A percentile compares a stretch with the other conserved stretches of the same genome.
Conservation (phyloP, 192 early-diverging fungal genomes). For the Coemansia sp. region DNA sequence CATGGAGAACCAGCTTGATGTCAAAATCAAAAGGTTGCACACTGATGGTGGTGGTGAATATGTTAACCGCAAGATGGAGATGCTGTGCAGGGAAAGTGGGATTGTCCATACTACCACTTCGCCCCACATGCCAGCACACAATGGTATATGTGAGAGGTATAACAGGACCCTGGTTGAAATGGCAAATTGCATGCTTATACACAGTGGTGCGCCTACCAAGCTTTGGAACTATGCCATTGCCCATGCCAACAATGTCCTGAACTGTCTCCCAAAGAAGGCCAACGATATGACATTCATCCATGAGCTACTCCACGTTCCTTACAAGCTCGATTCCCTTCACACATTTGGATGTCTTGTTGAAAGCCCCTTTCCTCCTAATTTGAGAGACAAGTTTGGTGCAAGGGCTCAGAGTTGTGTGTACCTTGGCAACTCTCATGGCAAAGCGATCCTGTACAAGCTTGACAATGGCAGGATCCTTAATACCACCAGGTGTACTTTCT, state of each 20-base stretch:
- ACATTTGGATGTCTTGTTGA: slow-evolving; percentile 9
- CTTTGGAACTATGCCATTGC: slow-evolving; percentile 7
- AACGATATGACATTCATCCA: slow-evolving; percentile 5
- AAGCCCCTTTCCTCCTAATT: not conserved
- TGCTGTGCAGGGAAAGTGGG: not conserved
- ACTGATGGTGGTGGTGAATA: slow-evolving; percentile 16
- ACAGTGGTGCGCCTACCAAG: not conserved
- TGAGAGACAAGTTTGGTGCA: slow-evolving; percentile 11
- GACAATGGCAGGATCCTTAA: slow-evolving; percentile 4
- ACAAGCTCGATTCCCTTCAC: slow-evolving; percentile 7
- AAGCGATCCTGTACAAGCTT: slow-evolving; percentile 2
- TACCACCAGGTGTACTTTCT: no score
- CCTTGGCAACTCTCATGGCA: not conserved
- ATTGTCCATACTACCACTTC: slow-evolving; percentile 5
- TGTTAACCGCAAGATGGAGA: slow-evolving; percentile 9
- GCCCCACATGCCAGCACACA: slow-evolving; percentile 10
- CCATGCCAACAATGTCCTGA: slow-evolving; percentile 13
- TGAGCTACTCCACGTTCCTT: slow-evolving; percentile 6
- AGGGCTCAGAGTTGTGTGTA: slow-evolving; percentile 8
- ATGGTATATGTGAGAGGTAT: slow-evolving; percentile 11
- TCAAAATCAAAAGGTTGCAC: slow-evolving; percentile 5
- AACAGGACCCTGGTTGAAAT: slow-evolving; percentile 7
- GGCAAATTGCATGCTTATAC: slow-evolving; percentile 7
- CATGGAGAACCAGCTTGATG: slow-evolving; percentile 15
- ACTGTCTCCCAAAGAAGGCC: slow-evolving; percentile 9